A percentile compares a stretch with the other conserved stretches of the same genome.
Conservation (phyloP, 2,329 filamentous ascomycete species). For the Lachnellula hyalina region DNA sequence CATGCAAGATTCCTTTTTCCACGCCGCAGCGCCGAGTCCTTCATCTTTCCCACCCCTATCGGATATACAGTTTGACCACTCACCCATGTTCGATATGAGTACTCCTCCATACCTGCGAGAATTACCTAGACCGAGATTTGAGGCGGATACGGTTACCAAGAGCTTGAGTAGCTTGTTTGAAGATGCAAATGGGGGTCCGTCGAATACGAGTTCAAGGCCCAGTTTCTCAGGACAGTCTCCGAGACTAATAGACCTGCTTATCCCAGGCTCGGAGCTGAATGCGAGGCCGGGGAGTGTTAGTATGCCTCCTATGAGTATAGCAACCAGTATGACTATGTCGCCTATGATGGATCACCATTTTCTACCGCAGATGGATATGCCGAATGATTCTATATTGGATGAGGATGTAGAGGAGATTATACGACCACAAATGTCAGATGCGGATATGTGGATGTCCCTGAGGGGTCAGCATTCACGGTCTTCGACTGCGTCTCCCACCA, state of each 20-base stretch:
- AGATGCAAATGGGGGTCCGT: constrained; percentile 29
- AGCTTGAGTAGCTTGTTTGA: constrained; percentile 34
- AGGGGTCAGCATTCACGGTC: constrained; percentile 21
- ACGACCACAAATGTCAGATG: constrained; percentile 29
- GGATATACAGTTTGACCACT: constrained; percentile 24
- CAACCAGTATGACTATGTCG: constrained; percentile 15
- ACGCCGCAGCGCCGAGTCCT: constrained; percentile 24
- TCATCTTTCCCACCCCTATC: constrained; percentile 13
- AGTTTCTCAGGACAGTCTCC: constrained; percentile 42
- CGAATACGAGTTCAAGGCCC: constrained; percentile 30
- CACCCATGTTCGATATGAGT: constrained; percentile 30
- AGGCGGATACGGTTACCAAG: constrained; percentile 32
- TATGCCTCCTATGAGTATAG: constrained; percentile 20
- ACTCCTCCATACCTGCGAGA: constrained; percentile 28
- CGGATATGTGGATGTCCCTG: constrained; percentile 24
- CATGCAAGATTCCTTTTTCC: constrained; percentile 30
- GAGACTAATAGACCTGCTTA: constrained; percentile 41
- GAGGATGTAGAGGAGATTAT: constrained; percentile 53
- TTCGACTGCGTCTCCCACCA: constrained; percentile 17
- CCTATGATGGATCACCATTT: constrained; percentile 23
- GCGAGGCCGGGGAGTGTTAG: constrained; percentile 27
- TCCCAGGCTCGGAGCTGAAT: constrained; percentile 44
- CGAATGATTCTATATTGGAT: constrained; percentile 31
- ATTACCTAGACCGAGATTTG: constrained; percentile 25
- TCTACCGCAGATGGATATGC: constrained; percentile 14